A percentile compares a stretch with the other conserved stretches of the same genome.
These are phyloP conservation scores for Lasiodiplodia theobromae DNA, from an alignment of 2,329 filamentous ascomycete genomes.

Conservation along the genomic window DNA sequence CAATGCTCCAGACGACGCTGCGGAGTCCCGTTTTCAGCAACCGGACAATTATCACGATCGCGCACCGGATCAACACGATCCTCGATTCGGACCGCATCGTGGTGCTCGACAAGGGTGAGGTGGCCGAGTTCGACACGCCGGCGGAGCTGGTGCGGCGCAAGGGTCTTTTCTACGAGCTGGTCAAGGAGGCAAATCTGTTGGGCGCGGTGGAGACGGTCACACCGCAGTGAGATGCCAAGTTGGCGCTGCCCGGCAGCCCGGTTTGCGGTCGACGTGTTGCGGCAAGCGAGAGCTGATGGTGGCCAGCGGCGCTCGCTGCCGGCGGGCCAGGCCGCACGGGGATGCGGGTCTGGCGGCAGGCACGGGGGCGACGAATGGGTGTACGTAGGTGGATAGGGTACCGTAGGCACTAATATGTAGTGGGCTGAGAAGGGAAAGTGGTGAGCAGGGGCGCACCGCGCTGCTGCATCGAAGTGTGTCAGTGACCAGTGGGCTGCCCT, in stretches of 20 bases:
- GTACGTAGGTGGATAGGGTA: conserved; percentile 18
- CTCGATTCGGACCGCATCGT: conserved; percentile 88
- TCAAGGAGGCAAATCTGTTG: conserved; percentile 85
- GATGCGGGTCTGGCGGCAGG: conserved; percentile 20
- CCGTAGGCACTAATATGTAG: conserved; percentile 6
- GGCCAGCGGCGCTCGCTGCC: conserved; percentile 9
- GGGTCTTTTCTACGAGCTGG: conserved; percentile 86
- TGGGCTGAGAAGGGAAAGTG: conserved; percentile 26
- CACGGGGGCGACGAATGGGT: conserved; percentile 17
- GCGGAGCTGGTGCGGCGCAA: conserved; percentile 75
- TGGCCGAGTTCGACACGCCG: conserved; percentile 92
- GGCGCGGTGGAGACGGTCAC: conserved; percentile 42
- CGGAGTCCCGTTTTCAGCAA: conserved; percentile 78
- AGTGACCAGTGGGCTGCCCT: background rate
- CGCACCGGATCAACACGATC: conserved; percentile 98
- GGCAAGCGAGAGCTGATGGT: conserved; percentile 5
- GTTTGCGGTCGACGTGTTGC: conserved; percentile 20
- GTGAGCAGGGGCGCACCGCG: background rate
- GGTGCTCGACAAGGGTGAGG: conserved; percentile 87
- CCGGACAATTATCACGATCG: conserved; percentile 97
- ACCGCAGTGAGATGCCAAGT: conserved; percentile 25
- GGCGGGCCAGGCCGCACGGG: conserved; percentile 25
- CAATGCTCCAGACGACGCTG: conserved; percentile 68
- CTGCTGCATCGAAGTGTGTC: conserved; percentile 1
- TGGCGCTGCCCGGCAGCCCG: conserved; percentile 26